Conservation (phyloP, 2,329 filamentous ascomycete genomes). For the Cladosporium cucumerinum region DNA sequence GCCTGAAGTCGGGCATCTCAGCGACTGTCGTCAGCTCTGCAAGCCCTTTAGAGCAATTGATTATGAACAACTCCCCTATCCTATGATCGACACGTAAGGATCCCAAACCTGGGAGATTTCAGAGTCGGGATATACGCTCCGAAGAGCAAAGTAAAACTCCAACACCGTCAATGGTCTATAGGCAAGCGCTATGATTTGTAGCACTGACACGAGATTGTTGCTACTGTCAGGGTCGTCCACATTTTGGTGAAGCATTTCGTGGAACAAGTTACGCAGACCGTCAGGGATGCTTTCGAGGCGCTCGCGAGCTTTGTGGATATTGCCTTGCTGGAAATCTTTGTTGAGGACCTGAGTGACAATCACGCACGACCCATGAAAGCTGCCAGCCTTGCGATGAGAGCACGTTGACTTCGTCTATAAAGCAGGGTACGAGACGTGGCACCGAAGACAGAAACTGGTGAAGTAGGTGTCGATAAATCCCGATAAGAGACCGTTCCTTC, state of each 20-base stretch:
- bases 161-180: slow-evolving; percentile 40
- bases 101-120: slow-evolving; percentile 7
- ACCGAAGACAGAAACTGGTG: slow-evolving; percentile 43
- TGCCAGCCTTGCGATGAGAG: background rate
- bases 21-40: slow-evolving; percentile 44
- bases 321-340: background rate
- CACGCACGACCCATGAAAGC: slow-evolving; percentile 15
- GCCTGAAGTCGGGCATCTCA: no score
- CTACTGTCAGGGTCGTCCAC: slow-evolving; percentile 28
- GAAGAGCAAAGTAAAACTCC: slow-evolving; percentile 48
- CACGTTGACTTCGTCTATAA: slow-evolving; percentile 9
- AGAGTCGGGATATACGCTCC: slow-evolving; percentile 29
- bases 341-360: slow-evolving; percentile 12
- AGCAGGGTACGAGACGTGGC: slow-evolving; percentile 42
- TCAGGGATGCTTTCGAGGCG: background rate
- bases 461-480: slow-evolving; percentile 52
- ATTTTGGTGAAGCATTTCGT: background rate
- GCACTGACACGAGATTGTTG: slow-evolving; percentile 37
- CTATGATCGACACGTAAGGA: slow-evolving; percentile 1
- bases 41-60: slow-evolving; percentile 51
- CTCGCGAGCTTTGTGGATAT: background rate
- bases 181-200: slow-evolving; percentile 56
- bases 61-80: slow-evolving; percentile 36
- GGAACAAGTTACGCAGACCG: slow-evolving; percentile 3
- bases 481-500: slow-evolving; percentile 45